These are phyloP conservation scores for Venturia pyrina DNA, from an alignment of 2,329 filamentous ascomycete genomes.

Conservation along the genomic window DNA sequence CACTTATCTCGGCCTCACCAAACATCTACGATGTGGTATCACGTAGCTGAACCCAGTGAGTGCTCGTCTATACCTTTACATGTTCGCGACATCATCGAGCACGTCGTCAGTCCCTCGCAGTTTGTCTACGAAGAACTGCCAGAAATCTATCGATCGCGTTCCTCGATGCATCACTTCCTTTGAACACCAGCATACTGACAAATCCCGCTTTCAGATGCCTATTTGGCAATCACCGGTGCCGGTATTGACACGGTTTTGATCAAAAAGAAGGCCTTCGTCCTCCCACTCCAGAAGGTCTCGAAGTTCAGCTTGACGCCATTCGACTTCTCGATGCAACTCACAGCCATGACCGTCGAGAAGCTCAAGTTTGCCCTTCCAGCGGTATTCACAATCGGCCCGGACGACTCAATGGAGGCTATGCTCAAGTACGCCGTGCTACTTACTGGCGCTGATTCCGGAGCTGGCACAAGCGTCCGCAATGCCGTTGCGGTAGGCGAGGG, in stretches of 20 bases:
- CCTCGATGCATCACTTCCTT: too few relatives aligned
- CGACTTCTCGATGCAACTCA: conserved; percentile 72
- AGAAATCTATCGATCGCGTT: background rate
- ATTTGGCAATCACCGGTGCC: conserved; percentile 78
- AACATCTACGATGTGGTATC: conserved; percentile 45
- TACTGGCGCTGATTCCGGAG: conserved; percentile 48
- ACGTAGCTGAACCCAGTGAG: conserved; percentile 40
- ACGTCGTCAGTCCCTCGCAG: background rate
- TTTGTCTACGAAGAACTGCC: background rate
- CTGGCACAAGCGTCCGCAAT: conserved; percentile 18
- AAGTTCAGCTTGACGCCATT: conserved; percentile 57
- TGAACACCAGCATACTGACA: background rate
- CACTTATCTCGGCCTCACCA: background rate
- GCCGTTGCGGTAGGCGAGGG: conserved; percentile 35
- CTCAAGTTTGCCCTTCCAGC: conserved; percentile 72
- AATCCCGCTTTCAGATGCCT: conserved; percentile 27
- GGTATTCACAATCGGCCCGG: conserved; percentile 77
- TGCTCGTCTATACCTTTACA: background rate
- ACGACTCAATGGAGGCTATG: conserved; percentile 59
- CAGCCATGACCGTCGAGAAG: conserved; percentile 86
- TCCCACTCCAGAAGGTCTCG: conserved; percentile 29
- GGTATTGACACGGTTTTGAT: conserved; percentile 65
- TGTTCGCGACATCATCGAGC: background rate
- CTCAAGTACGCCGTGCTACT: conserved; percentile 76
- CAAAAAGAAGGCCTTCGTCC: conserved; percentile 52